Evolutionary conservation across 495 filamentous ascomycete species (phyloP).

Genomic region (Hypomontagnella submonticulosa): DNA sequence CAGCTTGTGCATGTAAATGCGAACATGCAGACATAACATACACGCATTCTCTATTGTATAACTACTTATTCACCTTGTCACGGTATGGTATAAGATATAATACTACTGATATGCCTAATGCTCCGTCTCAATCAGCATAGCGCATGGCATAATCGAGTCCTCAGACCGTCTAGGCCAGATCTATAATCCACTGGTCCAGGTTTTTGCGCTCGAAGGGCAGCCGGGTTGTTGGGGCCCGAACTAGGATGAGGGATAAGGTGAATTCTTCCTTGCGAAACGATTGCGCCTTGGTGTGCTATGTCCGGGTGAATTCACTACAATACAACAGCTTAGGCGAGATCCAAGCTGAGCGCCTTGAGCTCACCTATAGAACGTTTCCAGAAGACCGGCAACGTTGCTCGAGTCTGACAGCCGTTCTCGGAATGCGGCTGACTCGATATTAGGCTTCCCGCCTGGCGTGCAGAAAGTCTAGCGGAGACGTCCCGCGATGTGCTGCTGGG

Average conservation of each 20-base stretch:
- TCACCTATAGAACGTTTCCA: slow-evolving; percentile 31
- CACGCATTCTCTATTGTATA: too few species aligned
- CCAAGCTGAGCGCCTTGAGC: slow-evolving; percentile 23
- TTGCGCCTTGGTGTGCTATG: slow-evolving; percentile 30
- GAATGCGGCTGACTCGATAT: slow-evolving; percentile 46
- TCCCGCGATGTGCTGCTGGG: slow-evolving; percentile 37
- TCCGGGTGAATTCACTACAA: slow-evolving; percentile 33
- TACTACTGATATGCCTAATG: slow-evolving; percentile 12
- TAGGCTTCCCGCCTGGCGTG: slow-evolving; percentile 38
- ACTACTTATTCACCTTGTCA: background rate
- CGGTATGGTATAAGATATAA: background rate
- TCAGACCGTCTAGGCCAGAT: slow-evolving; percentile 30
- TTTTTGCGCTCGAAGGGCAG: slow-evolving; percentile 19
- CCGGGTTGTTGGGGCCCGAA: slow-evolving; percentile 25
- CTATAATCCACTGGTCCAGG: slow-evolving; percentile 26
- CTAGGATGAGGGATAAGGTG: slow-evolving; percentile 31
- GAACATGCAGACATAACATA: background rate
- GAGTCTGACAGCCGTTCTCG: slow-evolving; percentile 27
- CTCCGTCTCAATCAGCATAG: slow-evolving; percentile 19
- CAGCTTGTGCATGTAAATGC: slow-evolving; percentile 8
- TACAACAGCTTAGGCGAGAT: background rate
- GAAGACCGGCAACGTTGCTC: slow-evolving; percentile 33
- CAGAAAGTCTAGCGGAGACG: slow-evolving; percentile 35
- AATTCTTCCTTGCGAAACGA: slow-evolving; percentile 30
- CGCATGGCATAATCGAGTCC: slow-evolving; percentile 28